Evolutionary conservation across 805 yeast species (phyloP), one percentile per base, ranked within the genome.

Genomic region (Priceomyces medius): DNA sequence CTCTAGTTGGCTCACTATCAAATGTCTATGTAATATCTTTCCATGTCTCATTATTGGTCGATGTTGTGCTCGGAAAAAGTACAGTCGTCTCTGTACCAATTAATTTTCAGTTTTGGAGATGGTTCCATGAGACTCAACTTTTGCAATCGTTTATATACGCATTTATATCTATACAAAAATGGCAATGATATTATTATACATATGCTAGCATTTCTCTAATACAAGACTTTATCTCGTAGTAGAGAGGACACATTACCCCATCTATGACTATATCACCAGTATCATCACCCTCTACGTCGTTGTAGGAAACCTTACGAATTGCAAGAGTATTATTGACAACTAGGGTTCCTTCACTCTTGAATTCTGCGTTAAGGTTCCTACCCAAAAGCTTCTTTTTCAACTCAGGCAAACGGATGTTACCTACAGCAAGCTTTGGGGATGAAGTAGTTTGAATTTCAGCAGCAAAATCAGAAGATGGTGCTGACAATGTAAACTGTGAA

Each of bases 271-370:
- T 76, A 53, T 84, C 84, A 33, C 97, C 95, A 36, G 88, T 88
- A 32, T 77, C 83, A 18, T 70, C 75, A 20, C 64, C 61, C 38
- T 65, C 71, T 7, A 50, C 44, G 16, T 58, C 56, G 24, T 68
- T 61, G 44, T 64, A 59, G 1, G 71, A 56, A 2, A 85, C 72
- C 57, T 91, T 91, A 41, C 88, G 69, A 7, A 93, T 80, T 1
- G 87, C 83, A 13, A 93, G 77, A 39, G 69, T 69, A 42, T 84
- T 85, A 55, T 90, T 90, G 33, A 95, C 85, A 10, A 90, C 95
- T 29, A 93, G 67, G 0, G 89, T 81, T 58, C 98, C 98, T 59
- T 89, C 97, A 41, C 97, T 95, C 60, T 85, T 81, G 59, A 91
- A 88, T 55, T 90, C 97, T 0, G 95, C 97, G 39, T 68, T 71